Base-by-base conservation (phyloP, 2,329 filamentous ascomycete species). In the Apiospora saccharicola region DNA sequence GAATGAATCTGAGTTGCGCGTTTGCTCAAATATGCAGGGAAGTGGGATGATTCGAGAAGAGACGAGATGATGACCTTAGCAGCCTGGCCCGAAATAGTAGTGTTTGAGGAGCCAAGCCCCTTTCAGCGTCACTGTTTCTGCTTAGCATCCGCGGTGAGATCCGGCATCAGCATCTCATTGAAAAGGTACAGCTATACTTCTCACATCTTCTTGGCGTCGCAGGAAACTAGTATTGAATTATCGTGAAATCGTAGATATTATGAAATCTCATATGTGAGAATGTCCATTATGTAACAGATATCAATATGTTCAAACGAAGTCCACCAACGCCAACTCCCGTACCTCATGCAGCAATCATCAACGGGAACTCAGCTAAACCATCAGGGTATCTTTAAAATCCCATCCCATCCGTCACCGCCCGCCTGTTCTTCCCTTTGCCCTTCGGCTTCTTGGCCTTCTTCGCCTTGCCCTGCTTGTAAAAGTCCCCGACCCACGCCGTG, bases 401-500 rank as follows among this genome's bases (percentile, higher is more conserved):
- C 34, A 64, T 41, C 7, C 34, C 34, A 14, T 34, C 57, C 34
- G 34, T 41, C 10, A 2, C 22, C 34, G 41, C n/a, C n/a, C 67
- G n/a, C 6, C 67, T 68, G 26, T 12, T 22, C 24, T 22, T 41
- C 37, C 37, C 37, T 10, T 41, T 6, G 37, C 8, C 37, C 37
- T 37, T 30, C 26, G 37, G 37, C 37, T 30, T 30, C 37, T 10
- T 41, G 37, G 7, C 37, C 37, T 30, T 68, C 44, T 14, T 12
- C 2, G 5, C 8, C n/a, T 22, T 19, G 8, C 37, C 24, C 8
- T 4, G n/a, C 41, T 47, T 68, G 5, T 83, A 84, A 72, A 82
- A 90, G 74, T 90, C 86, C 0, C 76, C 80, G 4, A 89, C 86
- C 88, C 88, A 90, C n/a, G 78, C 78, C 74, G 83, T 85, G 67